Conservation (phyloP, 306 rosid genomes). For the Cyamopsis tetragonoloba region DNA sequence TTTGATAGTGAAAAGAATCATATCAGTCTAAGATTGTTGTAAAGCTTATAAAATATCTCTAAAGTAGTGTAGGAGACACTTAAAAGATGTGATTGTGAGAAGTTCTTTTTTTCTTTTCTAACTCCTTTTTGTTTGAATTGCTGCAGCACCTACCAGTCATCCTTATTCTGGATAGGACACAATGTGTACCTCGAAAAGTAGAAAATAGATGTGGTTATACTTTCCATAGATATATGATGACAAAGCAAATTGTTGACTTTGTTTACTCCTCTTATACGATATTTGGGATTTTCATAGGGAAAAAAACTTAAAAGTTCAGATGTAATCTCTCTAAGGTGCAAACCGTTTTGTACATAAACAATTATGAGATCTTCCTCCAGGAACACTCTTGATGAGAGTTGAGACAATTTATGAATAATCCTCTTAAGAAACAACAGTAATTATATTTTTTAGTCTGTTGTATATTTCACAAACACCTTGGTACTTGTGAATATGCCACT, state of each 20-base stretch:
- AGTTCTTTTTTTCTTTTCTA: conserved; percentile 6
- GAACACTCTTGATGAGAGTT: not conserved
- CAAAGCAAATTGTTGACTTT: conserved; percentile 11
- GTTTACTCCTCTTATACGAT: not conserved
- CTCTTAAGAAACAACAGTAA: not conserved
- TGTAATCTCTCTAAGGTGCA: conserved; percentile 10
- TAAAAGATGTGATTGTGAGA: not conserved
- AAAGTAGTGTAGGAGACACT: not conserved
- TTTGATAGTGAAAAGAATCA: not conserved
- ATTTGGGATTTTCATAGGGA: not conserved
- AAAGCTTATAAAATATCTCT: conserved; percentile 4
- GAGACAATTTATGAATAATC: not conserved
- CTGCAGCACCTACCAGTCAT: conserved; percentile 29
- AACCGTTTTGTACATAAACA: conserved; percentile 20
- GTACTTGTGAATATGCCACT: not conserved
- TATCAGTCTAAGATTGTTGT: not conserved
- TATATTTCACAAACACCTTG: not conserved
- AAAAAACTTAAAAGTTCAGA: not conserved
- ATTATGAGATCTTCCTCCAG: conserved; percentile 2
- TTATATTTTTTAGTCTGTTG: not conserved
- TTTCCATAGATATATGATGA: conserved; percentile 9
- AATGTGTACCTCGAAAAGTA: conserved; percentile 16
- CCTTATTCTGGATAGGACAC: conserved; percentile 13
- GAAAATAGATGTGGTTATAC: not conserved
- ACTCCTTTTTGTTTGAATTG: conserved; percentile 20